A percentile compares a stretch with the other conserved stretches of the same genome.
phyloP scores from a whole-genome alignment of 305 asterid genomes.

The Fraxinus angustifolia region DNA sequence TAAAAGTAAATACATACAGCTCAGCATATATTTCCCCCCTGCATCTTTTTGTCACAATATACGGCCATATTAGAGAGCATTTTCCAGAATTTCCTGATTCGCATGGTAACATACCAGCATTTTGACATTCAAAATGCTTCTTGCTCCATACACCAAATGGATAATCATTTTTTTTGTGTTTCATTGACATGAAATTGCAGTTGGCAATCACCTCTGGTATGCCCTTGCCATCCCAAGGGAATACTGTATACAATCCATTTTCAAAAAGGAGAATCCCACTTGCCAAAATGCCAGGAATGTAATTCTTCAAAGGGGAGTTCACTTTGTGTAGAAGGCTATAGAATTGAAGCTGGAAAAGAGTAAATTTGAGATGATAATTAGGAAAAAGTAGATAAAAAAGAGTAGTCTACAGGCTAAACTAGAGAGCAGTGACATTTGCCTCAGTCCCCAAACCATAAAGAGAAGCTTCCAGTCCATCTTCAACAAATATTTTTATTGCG shows the following conservation, averaged over 20 bases:
- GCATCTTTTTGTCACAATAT: conserved; percentile 78
- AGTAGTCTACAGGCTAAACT: conserved; percentile 19
- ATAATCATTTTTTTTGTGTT: conserved; percentile 45
- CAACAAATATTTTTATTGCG: conserved; percentile 77
- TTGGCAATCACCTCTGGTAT: conserved; percentile 57
- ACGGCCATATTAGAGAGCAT: conserved; percentile 64
- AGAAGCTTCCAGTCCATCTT: conserved; percentile 78
- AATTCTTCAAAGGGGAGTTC: conserved; percentile 64
- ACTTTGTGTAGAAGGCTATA: conserved; percentile 46
- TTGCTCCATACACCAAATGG: conserved; percentile 84
- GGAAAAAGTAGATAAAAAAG: conserved; percentile 4
- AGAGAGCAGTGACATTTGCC: conserved; percentile 40
- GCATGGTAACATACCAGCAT: conserved; percentile 42
- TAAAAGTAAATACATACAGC: conserved; percentile 49
- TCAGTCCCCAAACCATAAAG: conserved; percentile 92
- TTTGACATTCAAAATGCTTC: conserved; percentile 57
- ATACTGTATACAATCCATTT: conserved; percentile 56
- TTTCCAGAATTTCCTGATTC: conserved; percentile 43
- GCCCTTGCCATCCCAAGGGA: conserved; percentile 83
- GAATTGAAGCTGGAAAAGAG: conserved; percentile 75
- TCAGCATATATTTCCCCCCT: conserved; percentile 79
- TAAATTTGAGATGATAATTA: conserved; percentile 15
- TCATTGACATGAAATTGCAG: conserved; percentile 36
- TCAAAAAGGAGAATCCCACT: conserved; percentile 75
- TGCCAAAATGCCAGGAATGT: conserved; percentile 68